Evolutionary conservation across 208 protist genomes (phyloP).

Genomic region (Acanthamoeba healyi): DNA sequence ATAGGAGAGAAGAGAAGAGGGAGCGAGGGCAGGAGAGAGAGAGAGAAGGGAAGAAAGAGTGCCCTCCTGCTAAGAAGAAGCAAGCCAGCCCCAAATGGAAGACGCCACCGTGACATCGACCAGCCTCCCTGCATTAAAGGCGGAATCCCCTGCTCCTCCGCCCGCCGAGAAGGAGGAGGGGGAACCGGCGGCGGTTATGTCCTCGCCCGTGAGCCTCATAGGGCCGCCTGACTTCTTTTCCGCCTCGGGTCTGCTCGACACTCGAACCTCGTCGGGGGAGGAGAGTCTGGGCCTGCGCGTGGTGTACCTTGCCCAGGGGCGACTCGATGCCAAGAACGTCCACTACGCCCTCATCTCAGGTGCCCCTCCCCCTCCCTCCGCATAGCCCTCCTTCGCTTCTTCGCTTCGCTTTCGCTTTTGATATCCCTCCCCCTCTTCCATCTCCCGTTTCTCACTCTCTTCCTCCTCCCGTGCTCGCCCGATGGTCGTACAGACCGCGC

Average conservation of each 20-base stretch:
- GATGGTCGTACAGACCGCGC: background rate
- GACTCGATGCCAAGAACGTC: slow-evolving; percentile 30
- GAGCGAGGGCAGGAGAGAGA: background rate
- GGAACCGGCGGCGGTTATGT: background rate
- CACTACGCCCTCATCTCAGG: slow-evolving; percentile 55
- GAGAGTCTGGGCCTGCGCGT: background rate
- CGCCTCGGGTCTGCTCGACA: background rate
- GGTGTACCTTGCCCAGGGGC: background rate
- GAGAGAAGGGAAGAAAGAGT: background rate
- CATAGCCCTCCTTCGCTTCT: background rate
- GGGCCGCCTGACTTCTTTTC: background rate
- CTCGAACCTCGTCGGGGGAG: background rate
- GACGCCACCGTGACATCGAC: background rate
- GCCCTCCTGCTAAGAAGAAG: too few relatives aligned
- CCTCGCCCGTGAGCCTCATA: background rate
- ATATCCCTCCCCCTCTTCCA: background rate
- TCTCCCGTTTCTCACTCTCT: background rate
- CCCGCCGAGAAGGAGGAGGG: background rate
- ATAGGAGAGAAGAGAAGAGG: background rate
- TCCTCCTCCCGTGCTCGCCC: background rate
- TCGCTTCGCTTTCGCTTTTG: background rate
- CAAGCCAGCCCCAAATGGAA: background rate
- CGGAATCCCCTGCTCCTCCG: background rate
- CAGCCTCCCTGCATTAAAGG: background rate
- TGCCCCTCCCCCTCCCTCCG: background rate